A percentile compares a stretch with the other conserved stretches of the same genome.
These are phyloP conservation scores for Rhizopogon salebrosus DNA, from an alignment of 768 basidiomycete genomes.

Conservation along the genomic window DNA sequence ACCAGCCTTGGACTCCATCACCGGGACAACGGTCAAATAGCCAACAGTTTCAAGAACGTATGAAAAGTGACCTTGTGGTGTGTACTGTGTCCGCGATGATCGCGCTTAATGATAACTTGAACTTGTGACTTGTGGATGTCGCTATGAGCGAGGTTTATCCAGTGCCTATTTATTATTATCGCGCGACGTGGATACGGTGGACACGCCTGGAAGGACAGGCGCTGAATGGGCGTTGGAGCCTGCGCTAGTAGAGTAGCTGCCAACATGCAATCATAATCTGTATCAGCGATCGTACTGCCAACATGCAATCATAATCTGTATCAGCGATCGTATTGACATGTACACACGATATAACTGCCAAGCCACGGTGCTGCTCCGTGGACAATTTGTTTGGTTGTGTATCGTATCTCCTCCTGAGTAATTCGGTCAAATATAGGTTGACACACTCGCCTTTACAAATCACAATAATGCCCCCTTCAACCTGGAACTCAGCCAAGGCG, in stretches of 20 bases:
- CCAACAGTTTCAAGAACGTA: not conserved
- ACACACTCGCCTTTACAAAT: not conserved
- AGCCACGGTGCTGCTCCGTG: too few species aligned
- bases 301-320: too few species aligned
- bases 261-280: too few species aligned
- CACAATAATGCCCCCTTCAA: slow-evolving; percentile 21
- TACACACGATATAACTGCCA: too few species aligned
- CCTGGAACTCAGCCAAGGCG: slow-evolving; percentile 61
- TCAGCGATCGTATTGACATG: too few species aligned
- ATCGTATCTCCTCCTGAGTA: not conserved
- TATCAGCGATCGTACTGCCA: too few species aligned
- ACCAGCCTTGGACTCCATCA: not conserved
- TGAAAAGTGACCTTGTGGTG: not conserved
- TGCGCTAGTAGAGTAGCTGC: too few species aligned
- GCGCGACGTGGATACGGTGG: too few species aligned
- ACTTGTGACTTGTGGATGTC: not conserved
- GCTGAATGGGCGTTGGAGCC: not conserved
- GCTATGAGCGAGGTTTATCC: not conserved
- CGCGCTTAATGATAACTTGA: not conserved
- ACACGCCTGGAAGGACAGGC: not conserved
- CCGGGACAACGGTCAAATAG: not conserved
- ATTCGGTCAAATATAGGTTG: not conserved
- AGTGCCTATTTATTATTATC: not conserved
- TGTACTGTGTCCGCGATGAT: not conserved
- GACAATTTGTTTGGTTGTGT: slow-evolving; percentile 1